Conservation (phyloP, 2,329 filamentous ascomycete species). For the Myriosclerotinia duriaeana region DNA sequence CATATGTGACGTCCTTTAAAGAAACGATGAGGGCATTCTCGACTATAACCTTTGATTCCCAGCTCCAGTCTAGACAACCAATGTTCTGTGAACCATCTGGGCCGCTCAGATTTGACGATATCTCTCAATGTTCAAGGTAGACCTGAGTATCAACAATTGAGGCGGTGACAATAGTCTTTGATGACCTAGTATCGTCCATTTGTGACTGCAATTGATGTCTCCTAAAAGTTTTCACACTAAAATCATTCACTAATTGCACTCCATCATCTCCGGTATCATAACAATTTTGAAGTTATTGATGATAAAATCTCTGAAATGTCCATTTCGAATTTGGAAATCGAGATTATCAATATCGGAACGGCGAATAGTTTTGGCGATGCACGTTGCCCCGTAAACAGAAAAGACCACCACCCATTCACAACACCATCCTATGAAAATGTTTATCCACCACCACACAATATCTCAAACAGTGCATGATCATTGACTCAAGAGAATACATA, state of each 20-base stretch:
- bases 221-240: not conserved
- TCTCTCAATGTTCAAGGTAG: not conserved
- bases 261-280: not conserved
- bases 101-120: not conserved
- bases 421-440: slow-evolving; percentile 19
- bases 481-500: slow-evolving; percentile 21
- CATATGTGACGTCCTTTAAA: not conserved
- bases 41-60: not conserved
- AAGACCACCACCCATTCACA: slow-evolving; percentile 17
- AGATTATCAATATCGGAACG: slow-evolving; percentile 12
- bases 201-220: not conserved
- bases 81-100: not conserved
- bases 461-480: slow-evolving; percentile 19
- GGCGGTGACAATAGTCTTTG: not conserved
- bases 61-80: not conserved
- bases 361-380: slow-evolving; percentile 15
- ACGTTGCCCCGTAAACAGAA: slow-evolving; percentile 24
- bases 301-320: not conserved
- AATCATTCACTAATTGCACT: not conserved
- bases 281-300: slow-evolving; percentile 1
- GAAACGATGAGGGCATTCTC: not conserved
- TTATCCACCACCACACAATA: slow-evolving; percentile 20
- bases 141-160: not conserved
- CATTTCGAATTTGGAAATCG: slow-evolving; percentile 2
- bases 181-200: not conserved